These are phyloP conservation scores for Euphorbia celastroides DNA, from an alignment of 441 rosid genomes.

Conservation along the genomic window DNA sequence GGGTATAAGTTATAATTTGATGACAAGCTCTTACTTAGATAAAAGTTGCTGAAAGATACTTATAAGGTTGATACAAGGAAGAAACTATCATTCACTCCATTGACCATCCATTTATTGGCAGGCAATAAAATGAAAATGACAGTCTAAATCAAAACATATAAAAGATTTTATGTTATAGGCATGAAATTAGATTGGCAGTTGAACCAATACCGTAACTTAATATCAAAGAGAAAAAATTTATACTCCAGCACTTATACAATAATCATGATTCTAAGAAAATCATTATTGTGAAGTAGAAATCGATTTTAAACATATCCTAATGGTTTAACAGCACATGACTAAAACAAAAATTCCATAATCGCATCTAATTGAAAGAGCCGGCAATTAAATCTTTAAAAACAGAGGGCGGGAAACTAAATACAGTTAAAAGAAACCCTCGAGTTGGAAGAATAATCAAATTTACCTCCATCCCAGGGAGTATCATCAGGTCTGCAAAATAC, in stretches of 20 bases:
- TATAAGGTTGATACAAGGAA: not conserved
- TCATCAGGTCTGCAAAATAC: slow-evolving; percentile 66
- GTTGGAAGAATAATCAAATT: slow-evolving; percentile 5
- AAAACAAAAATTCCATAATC: not conserved
- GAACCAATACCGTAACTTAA: not conserved
- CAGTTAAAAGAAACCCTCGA: not conserved
- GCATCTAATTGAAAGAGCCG: not conserved
- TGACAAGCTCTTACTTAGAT: not conserved
- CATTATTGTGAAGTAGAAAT: slow-evolving; percentile 1
- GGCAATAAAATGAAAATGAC: not conserved
- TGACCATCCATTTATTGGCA: not conserved
- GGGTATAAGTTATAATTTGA: not conserved
- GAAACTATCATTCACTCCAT: not conserved
- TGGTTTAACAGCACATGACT: not conserved
- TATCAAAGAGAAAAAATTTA: too few relatives aligned
- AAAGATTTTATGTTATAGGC: not conserved
- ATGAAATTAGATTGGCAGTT: not conserved
- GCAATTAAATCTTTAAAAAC: too few relatives aligned
- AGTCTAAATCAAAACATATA: not conserved
- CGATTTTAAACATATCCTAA: not conserved
- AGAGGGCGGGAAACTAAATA: not conserved
- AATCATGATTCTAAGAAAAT: not conserved
- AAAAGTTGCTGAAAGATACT: not conserved
- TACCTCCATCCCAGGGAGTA: slow-evolving; percentile 92
- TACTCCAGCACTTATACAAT: not conserved